Evolutionary conservation across 768 basidiomycete genomes (phyloP).

Genomic region (Sistotremastrum suecicum): DNA sequence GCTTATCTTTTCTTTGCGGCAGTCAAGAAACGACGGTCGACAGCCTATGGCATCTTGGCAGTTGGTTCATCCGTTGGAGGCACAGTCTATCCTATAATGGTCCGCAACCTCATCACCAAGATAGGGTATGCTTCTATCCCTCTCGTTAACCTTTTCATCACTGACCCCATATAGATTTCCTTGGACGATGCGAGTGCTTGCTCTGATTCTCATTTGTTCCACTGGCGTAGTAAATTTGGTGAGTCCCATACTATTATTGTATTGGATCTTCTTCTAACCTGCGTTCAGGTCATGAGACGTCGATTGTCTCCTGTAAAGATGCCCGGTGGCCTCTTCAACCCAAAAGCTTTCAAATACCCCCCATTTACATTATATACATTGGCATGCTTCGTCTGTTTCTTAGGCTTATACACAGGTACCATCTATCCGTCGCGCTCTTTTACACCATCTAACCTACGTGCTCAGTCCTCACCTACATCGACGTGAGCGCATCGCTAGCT

Average conservation of each 20-base stretch:
- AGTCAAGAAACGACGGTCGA: conserved; percentile 35
- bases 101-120: conserved; percentile 35
- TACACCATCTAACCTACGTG: conserved; percentile 1
- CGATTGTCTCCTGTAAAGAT: conserved; percentile 40
- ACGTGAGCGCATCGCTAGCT: conserved; percentile 35
- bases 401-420: conserved; percentile 55
- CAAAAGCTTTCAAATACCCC: conserved; percentile 29
- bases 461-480: conserved; percentile 54
- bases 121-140: conserved; percentile 33
- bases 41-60: conserved; percentile 49
- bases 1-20: too few relatives aligned
- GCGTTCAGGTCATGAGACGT: conserved; percentile 20
- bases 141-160: background rate
- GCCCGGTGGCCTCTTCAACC: conserved; percentile 45
- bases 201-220: conserved; percentile 40
- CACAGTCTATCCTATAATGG: conserved; percentile 47
- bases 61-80: conserved; percentile 59
- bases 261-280: background rate
- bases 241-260: conserved; percentile 1
- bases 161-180: conserved; percentile 33
- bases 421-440: background rate
- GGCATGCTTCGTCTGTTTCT: conserved; percentile 41
- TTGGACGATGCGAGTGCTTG: conserved; percentile 65
- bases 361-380: conserved; percentile 44
- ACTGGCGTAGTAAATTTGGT: conserved; percentile 44